Base-by-base conservation (phyloP, 192 early-diverging fungal genomes). In the Coemansia sp. region DNA sequence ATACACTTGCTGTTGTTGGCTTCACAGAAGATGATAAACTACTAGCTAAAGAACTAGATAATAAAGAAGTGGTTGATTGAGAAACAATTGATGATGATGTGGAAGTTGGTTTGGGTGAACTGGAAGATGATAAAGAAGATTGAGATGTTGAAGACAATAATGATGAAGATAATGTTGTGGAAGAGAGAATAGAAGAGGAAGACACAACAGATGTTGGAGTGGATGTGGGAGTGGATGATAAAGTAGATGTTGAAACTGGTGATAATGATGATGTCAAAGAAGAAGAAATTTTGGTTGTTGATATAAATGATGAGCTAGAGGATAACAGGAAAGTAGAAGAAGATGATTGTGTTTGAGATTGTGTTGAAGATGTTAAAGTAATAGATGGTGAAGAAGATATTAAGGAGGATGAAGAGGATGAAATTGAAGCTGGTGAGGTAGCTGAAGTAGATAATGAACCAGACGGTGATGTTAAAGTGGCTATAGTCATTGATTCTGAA, bases 51-150 rank as follows among this genome's bases (percentile, higher is more conserved):
- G 33, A 17, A 20, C 16, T 18, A 5, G 38, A 30, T 17, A 31
- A 31, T 57, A 34, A 57, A n/a, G 55, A 30, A 3, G 56, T 11
- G 3, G 22, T 30, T 32, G 56, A 57, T 38, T 8, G 5, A 60
- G 58, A 11, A 2, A 20, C 7, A 22, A 5, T 60, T 22, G 58
- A 60, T 36, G 58, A 42, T 60, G 25, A n/a, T 25, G 58, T 4
- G 10, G 58, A n/a, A 11, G n/a, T 60, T 7, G n/a, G 6, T 57
- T 20, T 34, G 14, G 22, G 14, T 30, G 54, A 56, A 30, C 22
- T 29, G 4, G 54, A 30, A 18, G 56, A 57, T 34, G 30, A 57
- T 57, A 34, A 34, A 31, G 55, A 14, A 56, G 31, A 31, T 57
- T 17, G 7, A 52, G 51, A 25, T 4, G 12, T 52, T 8, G 14